Base-by-base conservation (phyloP, 495 filamentous ascomycete genomes). In the Trichocladium antarcticum region DNA sequence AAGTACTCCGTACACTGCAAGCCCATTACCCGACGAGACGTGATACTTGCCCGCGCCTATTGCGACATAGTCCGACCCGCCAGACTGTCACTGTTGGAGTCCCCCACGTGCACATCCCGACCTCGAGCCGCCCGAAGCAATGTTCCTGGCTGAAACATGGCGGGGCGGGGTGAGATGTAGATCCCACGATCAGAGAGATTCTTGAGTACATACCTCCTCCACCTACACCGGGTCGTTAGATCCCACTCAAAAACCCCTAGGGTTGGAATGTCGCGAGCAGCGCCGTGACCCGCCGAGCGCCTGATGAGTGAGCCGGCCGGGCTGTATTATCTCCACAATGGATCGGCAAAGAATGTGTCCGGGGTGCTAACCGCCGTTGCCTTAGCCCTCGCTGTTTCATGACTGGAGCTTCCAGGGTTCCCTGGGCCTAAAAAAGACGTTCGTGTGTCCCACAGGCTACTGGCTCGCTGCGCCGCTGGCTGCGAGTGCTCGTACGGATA, bases 301-400 rank as follows among this genome's bases (percentile, higher is more conserved):
- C n/a, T n/a, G n/a, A n/a, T n/a, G n/a, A n/a, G n/a, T n/a, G n/a
- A n/a, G n/a, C n/a, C n/a, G n/a, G n/a, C n/a, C n/a, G n/a, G n/a
- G n/a, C n/a, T n/a, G n/a, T n/a, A n/a, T n/a, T n/a, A 28, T 17
- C 47, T 38, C 51, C 47, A 41, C 47, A 5, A 38, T 42, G 27
- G 55, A 54, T 48, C 51, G 48, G 51, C 44, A 49, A 17, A 27
- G 19, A 42, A 42, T 46, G 50, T n/a, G n/a, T n/a, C n/a, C n/a
- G n/a, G n/a, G 49, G 47, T 53, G 39, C 51, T 51, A 57, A 39
- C 29, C 55, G 47, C 47, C 44, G 51, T 45, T 45, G 24, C 39
- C 35, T 41, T 27, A 35, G 22, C 17, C 41, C 12, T 36, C 22
- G 24, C 21, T 29, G 49, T 51, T 51, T 45, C 49, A 51, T 21